Evolutionary conservation across 129 eudicot species (phyloP).

Genomic region (Escallonia herrerae): DNA sequence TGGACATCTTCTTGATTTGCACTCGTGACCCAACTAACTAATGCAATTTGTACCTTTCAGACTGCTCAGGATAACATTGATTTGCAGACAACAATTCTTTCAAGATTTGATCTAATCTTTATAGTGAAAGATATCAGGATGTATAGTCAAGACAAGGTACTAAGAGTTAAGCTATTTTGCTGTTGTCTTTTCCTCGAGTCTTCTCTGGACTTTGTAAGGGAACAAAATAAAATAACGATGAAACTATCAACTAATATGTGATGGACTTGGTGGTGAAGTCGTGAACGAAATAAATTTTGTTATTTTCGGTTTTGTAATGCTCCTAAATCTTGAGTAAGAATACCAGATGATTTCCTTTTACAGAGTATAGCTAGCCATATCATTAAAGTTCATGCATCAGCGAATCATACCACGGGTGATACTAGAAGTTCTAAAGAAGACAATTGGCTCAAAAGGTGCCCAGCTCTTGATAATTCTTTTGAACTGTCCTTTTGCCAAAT

Average conservation of each 20-base stretch:
- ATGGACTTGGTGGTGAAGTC: no score
- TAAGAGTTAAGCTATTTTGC: not conserved
- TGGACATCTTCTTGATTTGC: not conserved
- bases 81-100: constrained; percentile 95
- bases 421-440: constrained; percentile 61
- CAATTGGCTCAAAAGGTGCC: constrained; percentile 87
- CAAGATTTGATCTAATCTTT: constrained; percentile 90
- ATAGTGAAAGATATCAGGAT: constrained; percentile 86
- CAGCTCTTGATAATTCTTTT: not conserved
- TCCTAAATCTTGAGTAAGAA: constrained; percentile 1
- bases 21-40: constrained; percentile 4
- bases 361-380: constrained; percentile 90
- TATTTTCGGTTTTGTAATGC: not conserved
- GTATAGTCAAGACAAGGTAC: constrained; percentile 86
- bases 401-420: constrained; percentile 47
- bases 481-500: not conserved
- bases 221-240: no score
- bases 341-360: constrained; percentile 11
- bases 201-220: no score
- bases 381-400: constrained; percentile 83
- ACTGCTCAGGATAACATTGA: constrained; percentile 99
- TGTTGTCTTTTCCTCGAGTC: no score
- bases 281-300: no score
- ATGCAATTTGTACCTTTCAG: constrained; percentile 32
- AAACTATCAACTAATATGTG: no score